Percentiles rank a stretch among this genome's conserved stretches.
Evolutionary conservation across 768 basidiomycete species (phyloP).

Genomic region (Myochromella boudieri): DNA sequence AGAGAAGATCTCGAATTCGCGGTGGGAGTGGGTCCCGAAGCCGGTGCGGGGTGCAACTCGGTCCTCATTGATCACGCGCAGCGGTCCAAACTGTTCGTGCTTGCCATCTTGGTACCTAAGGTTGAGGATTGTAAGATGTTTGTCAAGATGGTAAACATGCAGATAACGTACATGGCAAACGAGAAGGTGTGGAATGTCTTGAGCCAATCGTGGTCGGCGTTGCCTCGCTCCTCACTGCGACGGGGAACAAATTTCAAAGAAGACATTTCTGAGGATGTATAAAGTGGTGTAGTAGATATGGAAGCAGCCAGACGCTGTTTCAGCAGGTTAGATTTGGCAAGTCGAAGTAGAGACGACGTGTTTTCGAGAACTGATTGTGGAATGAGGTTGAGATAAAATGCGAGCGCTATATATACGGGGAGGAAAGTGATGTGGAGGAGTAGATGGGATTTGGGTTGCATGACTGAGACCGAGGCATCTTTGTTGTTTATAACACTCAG

Average conservation of each 20-base stretch:
- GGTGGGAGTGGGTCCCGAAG: conserved; percentile 83
- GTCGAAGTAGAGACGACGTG: conserved; percentile 38
- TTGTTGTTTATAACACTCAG: conserved; percentile 11
- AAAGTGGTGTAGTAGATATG: conserved; percentile 9
- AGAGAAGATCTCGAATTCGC: conserved; percentile 89
- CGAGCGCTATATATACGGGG: conserved; percentile 41
- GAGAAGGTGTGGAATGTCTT: conserved; percentile 88
- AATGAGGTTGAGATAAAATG: conserved; percentile 32
- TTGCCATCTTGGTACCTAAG: conserved; percentile 58
- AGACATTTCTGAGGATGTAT: conserved; percentile 20
- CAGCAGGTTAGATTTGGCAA: conserved; percentile 34
- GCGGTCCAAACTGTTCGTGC: conserved; percentile 64
- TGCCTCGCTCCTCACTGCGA: conserved; percentile 61
- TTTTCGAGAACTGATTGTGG: conserved; percentile 26
- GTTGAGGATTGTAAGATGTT: background rate
- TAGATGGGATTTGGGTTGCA: conserved; percentile 31
- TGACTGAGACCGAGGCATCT: conserved; percentile 25
- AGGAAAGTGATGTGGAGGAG: conserved; percentile 37
- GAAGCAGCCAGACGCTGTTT: conserved; percentile 21
- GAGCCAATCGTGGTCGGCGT: conserved; percentile 83
- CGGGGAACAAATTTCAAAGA: conserved; percentile 48
- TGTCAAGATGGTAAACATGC: background rate
- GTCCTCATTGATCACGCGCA: conserved; percentile 93
- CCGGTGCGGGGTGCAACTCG: conserved; percentile 75
- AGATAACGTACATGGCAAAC: conserved; percentile 56